Evolutionary conservation across 1,139 yeast species (phyloP).

Genomic region (Magnusiomyces tetraspermus): DNA sequence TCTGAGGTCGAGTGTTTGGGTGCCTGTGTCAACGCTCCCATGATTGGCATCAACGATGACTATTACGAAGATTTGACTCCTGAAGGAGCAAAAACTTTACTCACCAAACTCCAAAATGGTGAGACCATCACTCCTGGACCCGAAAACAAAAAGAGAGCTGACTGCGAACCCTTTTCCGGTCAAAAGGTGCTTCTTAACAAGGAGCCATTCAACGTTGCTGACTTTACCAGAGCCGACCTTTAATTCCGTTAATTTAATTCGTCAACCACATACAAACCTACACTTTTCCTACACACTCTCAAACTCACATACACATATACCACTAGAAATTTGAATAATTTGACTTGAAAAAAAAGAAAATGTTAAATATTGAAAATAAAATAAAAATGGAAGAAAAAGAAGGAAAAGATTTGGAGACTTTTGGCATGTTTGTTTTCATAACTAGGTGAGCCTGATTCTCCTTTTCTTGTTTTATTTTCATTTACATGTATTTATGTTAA

Average conservation of each 20-base stretch:
- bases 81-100: slow-evolving; percentile 50
- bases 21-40: slow-evolving; percentile 88
- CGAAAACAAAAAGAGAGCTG: slow-evolving; percentile 48
- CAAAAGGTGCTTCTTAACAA: slow-evolving; percentile 51
- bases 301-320: no score
- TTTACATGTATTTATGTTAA: no score
- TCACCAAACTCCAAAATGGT: slow-evolving; percentile 59
- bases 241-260: slow-evolving; percentile 13
- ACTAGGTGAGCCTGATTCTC: no score
- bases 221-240: slow-evolving; percentile 39
- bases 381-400: no score
- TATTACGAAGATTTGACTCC: slow-evolving; percentile 75
- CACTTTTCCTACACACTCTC: no score
- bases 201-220: slow-evolving; percentile 61
- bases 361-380: no score
- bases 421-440: no score
- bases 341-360: no score
- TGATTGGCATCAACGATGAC: slow-evolving; percentile 78
- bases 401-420: no score
- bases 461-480: no score
- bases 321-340: no score
- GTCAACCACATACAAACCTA: no score
- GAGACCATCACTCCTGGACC: slow-evolving; percentile 58
- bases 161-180: slow-evolving; percentile 73
- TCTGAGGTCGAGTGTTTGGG: slow-evolving; percentile 90